Evolutionary conservation across 2,329 filamentous ascomycete genomes (phyloP).

Genomic region (Exophiala viscosa): DNA sequence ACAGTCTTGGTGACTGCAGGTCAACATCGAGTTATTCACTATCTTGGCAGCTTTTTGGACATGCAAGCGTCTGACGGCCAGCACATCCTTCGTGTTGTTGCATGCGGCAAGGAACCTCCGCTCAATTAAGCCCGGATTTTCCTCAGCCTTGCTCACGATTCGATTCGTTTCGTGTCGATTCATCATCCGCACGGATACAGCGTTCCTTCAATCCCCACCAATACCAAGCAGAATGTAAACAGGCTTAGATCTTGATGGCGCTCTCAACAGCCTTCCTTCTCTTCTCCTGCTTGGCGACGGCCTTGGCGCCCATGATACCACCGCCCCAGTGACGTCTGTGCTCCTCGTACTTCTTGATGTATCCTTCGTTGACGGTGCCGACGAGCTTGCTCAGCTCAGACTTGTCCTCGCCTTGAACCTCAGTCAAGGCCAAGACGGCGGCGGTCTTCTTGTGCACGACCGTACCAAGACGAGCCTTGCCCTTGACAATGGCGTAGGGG

Average conservation of each 20-base stretch:
- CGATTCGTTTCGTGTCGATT: too few species aligned
- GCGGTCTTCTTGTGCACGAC: constrained; percentile 99
- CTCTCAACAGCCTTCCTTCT: constrained; percentile 89
- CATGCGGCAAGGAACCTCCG: too few species aligned
- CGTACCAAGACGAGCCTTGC: constrained; percentile 97
- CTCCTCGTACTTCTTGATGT: constrained; percentile 92
- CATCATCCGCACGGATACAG: too few species aligned
- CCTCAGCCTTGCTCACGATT: too few species aligned
- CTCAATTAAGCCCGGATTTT: too few species aligned
- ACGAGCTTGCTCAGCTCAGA: constrained; percentile 94
- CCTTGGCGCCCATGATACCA: constrained; percentile 99
- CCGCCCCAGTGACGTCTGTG: constrained; percentile 93
- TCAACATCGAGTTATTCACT: too few species aligned
- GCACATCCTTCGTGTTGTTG: too few species aligned
- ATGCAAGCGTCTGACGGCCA: too few species aligned
- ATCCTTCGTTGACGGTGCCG: constrained; percentile 95
- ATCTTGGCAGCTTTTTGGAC: too few species aligned
- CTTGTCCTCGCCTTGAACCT: constrained; percentile 98
- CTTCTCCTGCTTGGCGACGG: constrained; percentile 72
- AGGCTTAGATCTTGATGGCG: constrained; percentile 92
- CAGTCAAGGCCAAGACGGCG: constrained; percentile 89
- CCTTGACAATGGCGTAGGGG: constrained; percentile 98
- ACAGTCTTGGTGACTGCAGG: background rate
- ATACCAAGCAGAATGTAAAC: background rate
- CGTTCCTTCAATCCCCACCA: too few species aligned